Percentiles rank a stretch among this genome's conserved stretches.
phyloP scores from a whole-genome alignment of 768 basidiomycete genomes.

The Boletus huronensis region DNA sequence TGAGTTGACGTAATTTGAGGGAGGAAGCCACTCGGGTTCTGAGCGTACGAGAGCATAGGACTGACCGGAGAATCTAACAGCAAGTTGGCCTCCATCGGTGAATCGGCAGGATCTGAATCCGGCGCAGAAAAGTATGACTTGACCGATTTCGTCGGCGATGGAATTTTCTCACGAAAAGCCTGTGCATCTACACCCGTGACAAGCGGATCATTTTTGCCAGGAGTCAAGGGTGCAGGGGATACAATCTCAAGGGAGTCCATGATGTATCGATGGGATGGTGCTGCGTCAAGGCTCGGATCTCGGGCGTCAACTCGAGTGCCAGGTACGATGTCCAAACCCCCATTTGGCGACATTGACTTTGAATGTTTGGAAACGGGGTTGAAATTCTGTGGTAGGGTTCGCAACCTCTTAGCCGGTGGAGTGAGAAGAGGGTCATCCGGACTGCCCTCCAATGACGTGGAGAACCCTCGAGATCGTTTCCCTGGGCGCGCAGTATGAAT shows the following conservation, averaged over 20 bases:
- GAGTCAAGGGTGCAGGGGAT: background rate
- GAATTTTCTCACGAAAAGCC: constrained; percentile 10
- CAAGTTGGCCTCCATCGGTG: constrained; percentile 24
- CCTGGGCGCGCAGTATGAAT: constrained; percentile 14
- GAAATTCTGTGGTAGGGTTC: constrained; percentile 4
- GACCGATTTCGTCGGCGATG: constrained; percentile 31
- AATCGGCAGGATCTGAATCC: constrained; percentile 32
- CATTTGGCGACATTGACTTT: constrained; percentile 7
- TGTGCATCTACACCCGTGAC: background rate
- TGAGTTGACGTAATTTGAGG: constrained; percentile 40
- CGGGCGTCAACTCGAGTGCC: constrained; percentile 1
- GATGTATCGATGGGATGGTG: background rate
- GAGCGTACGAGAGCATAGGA: constrained; percentile 35
- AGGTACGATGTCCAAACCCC: constrained; percentile 3
- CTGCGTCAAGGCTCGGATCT: background rate
- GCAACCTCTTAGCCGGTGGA: constrained; percentile 27
- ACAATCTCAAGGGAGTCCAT: background rate
- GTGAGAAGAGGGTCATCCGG: constrained; percentile 10
- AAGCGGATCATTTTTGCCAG: constrained; percentile 2
- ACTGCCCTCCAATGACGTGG: constrained; percentile 29
- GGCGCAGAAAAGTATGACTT: constrained; percentile 39
- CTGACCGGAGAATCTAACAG: constrained; percentile 34
- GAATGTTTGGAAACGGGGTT: background rate
- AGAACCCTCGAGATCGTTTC: constrained; percentile 29
- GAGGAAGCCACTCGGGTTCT: constrained; percentile 34